Base-by-base conservation (phyloP, 345 rosid genomes). In the Corymbia maculata region DNA sequence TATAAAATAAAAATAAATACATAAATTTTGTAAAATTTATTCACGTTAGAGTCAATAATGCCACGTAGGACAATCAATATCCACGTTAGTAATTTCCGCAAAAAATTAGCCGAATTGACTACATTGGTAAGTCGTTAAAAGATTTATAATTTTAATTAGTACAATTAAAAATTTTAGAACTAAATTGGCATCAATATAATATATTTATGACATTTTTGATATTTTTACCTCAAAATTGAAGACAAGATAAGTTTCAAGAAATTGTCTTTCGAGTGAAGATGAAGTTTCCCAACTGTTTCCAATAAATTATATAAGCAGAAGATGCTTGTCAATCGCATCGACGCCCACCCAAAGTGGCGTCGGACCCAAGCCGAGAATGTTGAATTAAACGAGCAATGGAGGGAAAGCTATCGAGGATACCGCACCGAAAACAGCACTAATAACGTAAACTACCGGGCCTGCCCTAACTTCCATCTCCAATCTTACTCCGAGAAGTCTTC, bases 391-490 rank as follows among this genome's bases (percentile, higher is more conserved):
- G 49, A 21, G 28, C 28, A 2, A 42, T 0, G 14, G 26, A 75
- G 13, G 24, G 2, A 70, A 70, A 70, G 80, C 80, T 17, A 4
- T 36, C 12, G 26, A 75, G 49, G 84, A 19, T 13, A 26, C 13
- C 13, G 14, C 84, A 19, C 26, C 8, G 13, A 19, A 1, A 49
- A 10, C 28, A 3, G 2, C 8, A 13, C 47, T 3, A 75, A 75
- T 75, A 26, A 75, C 32, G 11, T 1, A 36, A 36, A 75, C 1
- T 75, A 19, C 0, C 49, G 2, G 2, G 8, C 19, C 7, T 17
- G 13, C 17, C 82, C 47, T 36, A 19, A 75, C 26, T 36, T 75
- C 47, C 4, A 36, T 75, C 84, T 3, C 28, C 28, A 42, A 36
- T 16, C 82, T 70, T 17, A 32, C 47, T 36, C 47, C 13, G 82